phyloP scores from a whole-genome alignment of 2,329 filamentous ascomycete genomes.

The Passalora sequoiae region DNA sequence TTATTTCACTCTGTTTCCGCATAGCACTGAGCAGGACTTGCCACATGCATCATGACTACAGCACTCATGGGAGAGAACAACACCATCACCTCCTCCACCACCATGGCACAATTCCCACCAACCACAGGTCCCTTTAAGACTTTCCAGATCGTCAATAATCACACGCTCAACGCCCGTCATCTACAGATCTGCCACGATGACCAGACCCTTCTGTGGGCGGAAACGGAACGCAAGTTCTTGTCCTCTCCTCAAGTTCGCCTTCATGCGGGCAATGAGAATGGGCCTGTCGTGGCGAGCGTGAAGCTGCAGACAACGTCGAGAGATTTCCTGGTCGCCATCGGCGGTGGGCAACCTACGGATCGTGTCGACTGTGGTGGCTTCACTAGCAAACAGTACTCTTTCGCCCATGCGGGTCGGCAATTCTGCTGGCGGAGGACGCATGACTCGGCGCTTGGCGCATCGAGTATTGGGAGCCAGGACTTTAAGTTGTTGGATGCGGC shows the following conservation, averaged over 20 bases:
- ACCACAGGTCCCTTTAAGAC: not conserved
- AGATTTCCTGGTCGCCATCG: slow-evolving; percentile 5
- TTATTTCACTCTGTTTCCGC: not conserved
- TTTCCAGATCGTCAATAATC: not conserved
- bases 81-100: not conserved
- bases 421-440: not conserved
- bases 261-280: not conserved
- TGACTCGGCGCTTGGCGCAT: not conserved
- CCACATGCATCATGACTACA: too few species aligned
- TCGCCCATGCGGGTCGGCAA: not conserved
- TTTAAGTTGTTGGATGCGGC: slow-evolving; percentile 1
- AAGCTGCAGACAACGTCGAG: not conserved
- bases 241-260: not conserved
- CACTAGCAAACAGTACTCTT: not conserved
- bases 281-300: not conserved
- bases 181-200: not conserved
- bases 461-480: not conserved
- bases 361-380: not conserved
- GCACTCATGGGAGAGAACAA: too few species aligned
- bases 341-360: not conserved
- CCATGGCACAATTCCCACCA: not conserved
- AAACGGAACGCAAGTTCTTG: not conserved
- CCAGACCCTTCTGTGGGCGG: not conserved
- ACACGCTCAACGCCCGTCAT: not conserved
- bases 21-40: too few species aligned